Evolutionary conservation across 176 grass and related monocot species (phyloP), one percentile per base, ranked within the genome.

Genomic region (Pontederia paniculata): DNA sequence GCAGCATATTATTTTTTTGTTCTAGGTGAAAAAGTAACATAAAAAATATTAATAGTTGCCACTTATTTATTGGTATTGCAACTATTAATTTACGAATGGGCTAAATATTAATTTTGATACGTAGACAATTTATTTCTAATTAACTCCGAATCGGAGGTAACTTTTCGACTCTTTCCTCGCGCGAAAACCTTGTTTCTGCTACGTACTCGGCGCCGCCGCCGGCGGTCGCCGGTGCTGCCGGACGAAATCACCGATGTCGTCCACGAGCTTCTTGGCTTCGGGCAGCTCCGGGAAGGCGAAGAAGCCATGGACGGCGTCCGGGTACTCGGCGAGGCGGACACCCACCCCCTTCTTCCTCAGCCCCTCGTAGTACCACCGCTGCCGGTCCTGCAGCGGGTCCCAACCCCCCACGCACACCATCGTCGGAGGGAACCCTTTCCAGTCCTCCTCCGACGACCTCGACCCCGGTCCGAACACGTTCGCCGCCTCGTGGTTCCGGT

Each of bases 301-400:
- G 57, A 86, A 77, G 5, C n/a, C 46, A 16, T 86, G 76, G 6
- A 74, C 10, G 19, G 70, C 73, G 16, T 74, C 63, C 0, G 77
- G 70, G 47, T 62, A 78, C 13, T 81, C 70, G n/a, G 64, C 72
- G n/a, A 86, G 20, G 9, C 18, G 12, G 14, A 66, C 73, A 2
- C 51, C 15, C 45, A 58, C 63, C 4, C 76, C 71, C 12, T 66
- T 60, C 10, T 0, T 18, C 25, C 56, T 60, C 20, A 86, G 42
- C 42, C 23, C 3, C 10, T 16, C 73, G 11, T 21, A 60, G 54
- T 81, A 81, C 41, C 13, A 45, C 20, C 55, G 21, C 17, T 70
- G 58, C 58, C 60, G 67, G 25, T 86, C 83, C 74, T 78, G 63
- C 16, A 86, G 68, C n/a, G 65, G 45, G 75, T 88, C 71, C 75